Percentiles rank a stretch among this genome's conserved stretches.
Conservation (phyloP, 148 eudicot genomes). For the Rhododendron henanense region DNA sequence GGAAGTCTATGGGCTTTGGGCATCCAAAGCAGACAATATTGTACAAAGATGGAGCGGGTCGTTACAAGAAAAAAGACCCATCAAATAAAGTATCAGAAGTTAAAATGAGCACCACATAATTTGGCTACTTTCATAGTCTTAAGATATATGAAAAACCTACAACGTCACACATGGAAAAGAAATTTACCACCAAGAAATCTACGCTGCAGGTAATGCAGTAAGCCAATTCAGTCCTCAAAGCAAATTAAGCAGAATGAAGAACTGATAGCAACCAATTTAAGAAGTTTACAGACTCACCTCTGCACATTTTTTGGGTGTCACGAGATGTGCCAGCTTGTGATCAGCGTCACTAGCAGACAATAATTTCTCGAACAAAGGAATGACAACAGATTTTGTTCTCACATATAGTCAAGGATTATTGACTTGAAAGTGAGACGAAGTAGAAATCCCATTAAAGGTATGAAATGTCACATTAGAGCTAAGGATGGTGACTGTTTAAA, state of each 20-base stretch:
- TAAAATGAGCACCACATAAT: not conserved
- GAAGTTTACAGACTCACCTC: constrained; percentile 20
- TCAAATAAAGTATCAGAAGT: not conserved
- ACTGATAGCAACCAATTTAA: no score
- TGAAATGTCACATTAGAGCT: not conserved
- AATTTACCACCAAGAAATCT: not conserved
- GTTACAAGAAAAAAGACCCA: not conserved
- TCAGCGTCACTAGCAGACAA: constrained; percentile 32
- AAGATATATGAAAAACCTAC: not conserved
- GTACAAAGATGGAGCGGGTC: no score
- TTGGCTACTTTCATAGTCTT: not conserved
- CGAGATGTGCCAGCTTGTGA: constrained; percentile 23
- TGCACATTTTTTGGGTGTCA: constrained; percentile 33
- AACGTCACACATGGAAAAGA: not conserved
- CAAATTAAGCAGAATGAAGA: no score
- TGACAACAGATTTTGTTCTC: constrained; percentile 21
- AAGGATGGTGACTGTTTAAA: not conserved
- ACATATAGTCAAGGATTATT: constrained; percentile 23
- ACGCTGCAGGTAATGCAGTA: not conserved
- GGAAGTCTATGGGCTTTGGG: no score
- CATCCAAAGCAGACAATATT: no score
- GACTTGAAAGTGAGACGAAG: not conserved
- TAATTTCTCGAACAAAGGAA: constrained; percentile 36
- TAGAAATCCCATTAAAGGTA: not conserved
- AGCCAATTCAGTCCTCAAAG: not conserved